These are phyloP conservation scores for Schizophyllum amplum DNA, from an alignment of 1,284 basidiomycete species.

Conservation along the genomic window DNA sequence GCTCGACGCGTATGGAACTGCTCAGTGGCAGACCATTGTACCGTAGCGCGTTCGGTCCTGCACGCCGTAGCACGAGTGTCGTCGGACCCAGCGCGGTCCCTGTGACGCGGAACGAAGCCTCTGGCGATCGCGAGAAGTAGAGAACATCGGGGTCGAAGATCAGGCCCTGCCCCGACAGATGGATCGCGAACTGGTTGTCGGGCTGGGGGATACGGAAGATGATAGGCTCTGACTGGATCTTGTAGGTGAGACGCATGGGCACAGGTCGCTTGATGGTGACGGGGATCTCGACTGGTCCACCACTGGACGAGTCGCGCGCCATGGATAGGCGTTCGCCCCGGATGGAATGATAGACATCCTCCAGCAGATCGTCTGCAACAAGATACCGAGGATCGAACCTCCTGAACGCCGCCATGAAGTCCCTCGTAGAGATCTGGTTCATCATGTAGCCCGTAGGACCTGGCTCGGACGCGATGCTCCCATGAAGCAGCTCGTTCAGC, in stretches of 20 bases:
- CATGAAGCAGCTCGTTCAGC: slow-evolving; percentile 76
- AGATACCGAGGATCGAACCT: slow-evolving; percentile 61
- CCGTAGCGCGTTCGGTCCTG: slow-evolving; percentile 70
- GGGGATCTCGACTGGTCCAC: slow-evolving; percentile 36
- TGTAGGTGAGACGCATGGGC: slow-evolving; percentile 74
- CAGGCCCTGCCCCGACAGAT: slow-evolving; percentile 79
- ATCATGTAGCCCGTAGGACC: slow-evolving; percentile 56
- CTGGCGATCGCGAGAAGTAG: slow-evolving; percentile 65
- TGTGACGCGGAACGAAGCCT: slow-evolving; percentile 83
- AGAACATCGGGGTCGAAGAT: slow-evolving; percentile 79
- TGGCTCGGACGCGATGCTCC: slow-evolving; percentile 49
- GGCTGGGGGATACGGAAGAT: slow-evolving; percentile 74
- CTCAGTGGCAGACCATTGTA: slow-evolving; percentile 77
- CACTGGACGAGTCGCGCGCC: slow-evolving; percentile 44
- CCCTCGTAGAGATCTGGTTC: slow-evolving; percentile 59
- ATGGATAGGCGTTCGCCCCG: slow-evolving; percentile 65
- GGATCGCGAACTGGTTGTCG: slow-evolving; percentile 73
- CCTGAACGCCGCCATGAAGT: slow-evolving; percentile 77
- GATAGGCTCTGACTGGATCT: slow-evolving; percentile 78
- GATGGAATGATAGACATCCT: slow-evolving; percentile 73
- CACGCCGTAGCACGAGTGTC: slow-evolving; percentile 72
- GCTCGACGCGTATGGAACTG: slow-evolving; percentile 72
- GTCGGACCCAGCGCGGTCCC: slow-evolving; percentile 77
- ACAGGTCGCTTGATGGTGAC: slow-evolving; percentile 68
- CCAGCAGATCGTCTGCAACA: slow-evolving; percentile 67